A percentile compares a stretch with the other conserved stretches of the same genome.
phyloP scores from a whole-genome alignment of 2,329 filamentous ascomycete species.

The Colletotrichum neosansevieriae region DNA sequence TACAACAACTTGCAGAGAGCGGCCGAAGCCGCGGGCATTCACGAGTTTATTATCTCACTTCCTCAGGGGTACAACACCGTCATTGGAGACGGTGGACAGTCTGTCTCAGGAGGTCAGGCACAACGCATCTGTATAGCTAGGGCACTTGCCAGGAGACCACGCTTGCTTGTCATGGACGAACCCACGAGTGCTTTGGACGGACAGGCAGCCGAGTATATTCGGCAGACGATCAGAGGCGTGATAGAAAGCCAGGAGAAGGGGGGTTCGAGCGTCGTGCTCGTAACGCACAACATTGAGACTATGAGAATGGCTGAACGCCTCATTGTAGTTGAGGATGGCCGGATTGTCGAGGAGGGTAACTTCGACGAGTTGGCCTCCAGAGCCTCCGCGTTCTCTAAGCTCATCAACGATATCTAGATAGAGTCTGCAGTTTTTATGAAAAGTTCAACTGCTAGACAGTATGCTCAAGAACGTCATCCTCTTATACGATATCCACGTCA shows the following conservation, averaged over 20 bases:
- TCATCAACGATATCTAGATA: constrained; percentile 52
- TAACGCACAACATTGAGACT: constrained; percentile 88
- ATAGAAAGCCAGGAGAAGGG: constrained; percentile 48
- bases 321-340: constrained; percentile 76
- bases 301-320: constrained; percentile 84
- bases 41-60: constrained; percentile 81
- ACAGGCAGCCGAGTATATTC: constrained; percentile 73
- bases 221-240: constrained; percentile 70
- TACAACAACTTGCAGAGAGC: constrained; percentile 60
- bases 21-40: constrained; percentile 73
- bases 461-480: neutral
- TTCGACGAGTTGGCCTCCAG: constrained; percentile 70
- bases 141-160: constrained; percentile 78
- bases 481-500: neutral
- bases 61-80: constrained; percentile 70
- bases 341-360: constrained; percentile 74
- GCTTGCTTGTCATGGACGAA: constrained; percentile 85
- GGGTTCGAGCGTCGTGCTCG: constrained; percentile 78
- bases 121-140: constrained; percentile 86
- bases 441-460: neutral
- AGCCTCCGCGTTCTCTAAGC: constrained; percentile 60
- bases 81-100: constrained; percentile 81
- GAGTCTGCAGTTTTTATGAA: neutral
- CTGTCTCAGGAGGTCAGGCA: constrained; percentile 83
- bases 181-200: constrained; percentile 85